A percentile compares a stretch with the other conserved stretches of the same genome.
These are phyloP conservation scores for Diaporthe citri DNA, from an alignment of 2,329 filamentous ascomycete species.

Conservation along the genomic window DNA sequence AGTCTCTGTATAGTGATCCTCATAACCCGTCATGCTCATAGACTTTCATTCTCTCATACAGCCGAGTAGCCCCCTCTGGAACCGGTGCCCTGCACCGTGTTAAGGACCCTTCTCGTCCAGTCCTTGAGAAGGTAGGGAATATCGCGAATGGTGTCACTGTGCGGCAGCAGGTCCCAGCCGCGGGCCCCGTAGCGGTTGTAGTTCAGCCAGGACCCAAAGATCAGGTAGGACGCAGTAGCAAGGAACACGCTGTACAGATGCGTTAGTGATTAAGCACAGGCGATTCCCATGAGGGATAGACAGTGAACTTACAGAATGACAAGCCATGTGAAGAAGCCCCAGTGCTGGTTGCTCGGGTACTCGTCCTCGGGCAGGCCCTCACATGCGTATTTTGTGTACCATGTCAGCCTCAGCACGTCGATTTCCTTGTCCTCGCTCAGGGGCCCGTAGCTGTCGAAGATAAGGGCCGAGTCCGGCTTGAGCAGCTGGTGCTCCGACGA, in stretches of 20 bases:
- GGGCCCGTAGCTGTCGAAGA: constrained; percentile 79
- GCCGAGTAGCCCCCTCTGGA: constrained; percentile 94
- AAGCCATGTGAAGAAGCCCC: constrained; percentile 99
- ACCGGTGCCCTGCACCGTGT: constrained; percentile 85
- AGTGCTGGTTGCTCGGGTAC: constrained; percentile 63
- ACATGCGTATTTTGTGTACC: constrained; percentile 91
- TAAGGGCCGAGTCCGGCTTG: constrained; percentile 72
- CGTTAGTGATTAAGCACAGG: constrained; percentile 39
- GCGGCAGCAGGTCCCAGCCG: constrained; percentile 94
- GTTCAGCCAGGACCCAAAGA: constrained; percentile 98
- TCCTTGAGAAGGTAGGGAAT: constrained; percentile 93
- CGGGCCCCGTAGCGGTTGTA: constrained; percentile 96
- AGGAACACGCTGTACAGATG: constrained; percentile 79
- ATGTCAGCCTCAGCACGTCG: constrained; percentile 80
- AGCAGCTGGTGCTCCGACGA: constrained; percentile 65
- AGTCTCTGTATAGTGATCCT: background rate
- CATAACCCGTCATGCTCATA: background rate
- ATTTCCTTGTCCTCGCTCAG: constrained; percentile 67
- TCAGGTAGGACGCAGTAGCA: constrained; percentile 87
- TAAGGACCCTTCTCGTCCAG: constrained; percentile 82
- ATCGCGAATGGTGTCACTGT: constrained; percentile 92
- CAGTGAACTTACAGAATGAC: constrained; percentile 81
- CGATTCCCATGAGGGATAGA: background rate
- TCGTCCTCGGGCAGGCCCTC: constrained; percentile 62
- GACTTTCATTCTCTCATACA: constrained; percentile 64